phyloP scores from a whole-genome alignment of 1,284 basidiomycete species.

The Tylopilus orsonianus region DNA sequence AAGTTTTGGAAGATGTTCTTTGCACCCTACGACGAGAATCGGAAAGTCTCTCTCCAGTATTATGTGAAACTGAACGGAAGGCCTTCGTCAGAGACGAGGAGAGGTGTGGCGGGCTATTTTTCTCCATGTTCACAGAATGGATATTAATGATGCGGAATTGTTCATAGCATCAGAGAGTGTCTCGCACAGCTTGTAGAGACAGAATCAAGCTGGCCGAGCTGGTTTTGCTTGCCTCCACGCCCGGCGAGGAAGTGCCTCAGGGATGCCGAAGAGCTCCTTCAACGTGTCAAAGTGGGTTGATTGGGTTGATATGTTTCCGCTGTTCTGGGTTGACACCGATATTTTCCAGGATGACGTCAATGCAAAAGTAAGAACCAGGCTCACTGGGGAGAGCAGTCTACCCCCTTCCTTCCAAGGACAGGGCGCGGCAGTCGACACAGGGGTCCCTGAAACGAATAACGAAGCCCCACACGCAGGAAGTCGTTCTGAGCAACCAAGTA shows the following conservation, averaged over 20 bases:
- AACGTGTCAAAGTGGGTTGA: conserved; percentile 8
- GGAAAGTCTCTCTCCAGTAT: neutral
- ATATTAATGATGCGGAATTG: neutral
- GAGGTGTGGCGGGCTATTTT: conserved; percentile 1
- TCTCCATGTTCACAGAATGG: no score
- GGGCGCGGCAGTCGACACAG: neutral
- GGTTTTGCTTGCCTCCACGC: conserved; percentile 8
- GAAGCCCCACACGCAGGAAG: neutral
- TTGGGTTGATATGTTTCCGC: neutral
- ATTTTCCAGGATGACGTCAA: conserved; percentile 9
- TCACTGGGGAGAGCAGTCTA: neutral
- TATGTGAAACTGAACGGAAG: conserved; percentile 7
- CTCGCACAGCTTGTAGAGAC: neutral
- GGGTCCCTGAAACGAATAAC: neutral
- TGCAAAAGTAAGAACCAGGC: conserved; percentile 1
- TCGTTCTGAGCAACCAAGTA: neutral
- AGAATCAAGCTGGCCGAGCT: neutral
- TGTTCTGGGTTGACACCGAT: neutral
- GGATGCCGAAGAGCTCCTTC: conserved; percentile 6
- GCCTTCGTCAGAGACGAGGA: conserved; percentile 11
- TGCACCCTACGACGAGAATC: neutral
- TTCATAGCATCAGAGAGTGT: conserved; percentile 10
- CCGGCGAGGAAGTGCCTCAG: conserved; percentile 2
- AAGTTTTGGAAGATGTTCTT: conserved; percentile 12
- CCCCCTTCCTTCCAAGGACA: neutral